Base-by-base conservation (phyloP, 116 monocot genomes). In the Papilionanthe hybrid region DNA sequence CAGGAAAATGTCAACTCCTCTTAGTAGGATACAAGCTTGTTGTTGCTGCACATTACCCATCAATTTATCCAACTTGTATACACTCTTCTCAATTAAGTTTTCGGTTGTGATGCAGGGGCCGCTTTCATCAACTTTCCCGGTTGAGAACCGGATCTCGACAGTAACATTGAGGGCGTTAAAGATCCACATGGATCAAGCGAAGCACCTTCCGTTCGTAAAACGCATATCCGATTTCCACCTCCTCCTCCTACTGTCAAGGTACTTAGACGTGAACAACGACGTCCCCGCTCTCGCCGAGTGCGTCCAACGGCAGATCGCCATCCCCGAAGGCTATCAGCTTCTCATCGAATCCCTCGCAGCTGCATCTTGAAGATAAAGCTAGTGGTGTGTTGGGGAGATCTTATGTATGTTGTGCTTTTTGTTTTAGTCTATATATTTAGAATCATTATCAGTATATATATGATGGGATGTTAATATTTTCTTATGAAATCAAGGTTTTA, bases 161-260 rank as follows among this genome's bases (percentile, higher is more conserved):
- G 86, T 87, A 57, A 86, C 91, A 63, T n/a, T 88, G 58, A 85
- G 77, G 72, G 91, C 91, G 1, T 47, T 97, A 63, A 94, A 87
- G 85, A 86, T 66, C 77, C 94, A 94, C 76, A 78, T 97, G 79
- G 89, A 92, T 32, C 79, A 78, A 42, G 75, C 87, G 0, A 97
- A 91, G 81, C 82, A 87, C 79, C 84, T 91, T 5, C 79, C 88
- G 0, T 94, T 92, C 77, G 91, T 91, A 25, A 94, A 94, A 77
- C 89, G 91, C 65, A 92, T 96, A 60, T 92, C 94, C 10, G 96
- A 94, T 74, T 96, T 96, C 68, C 96, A 94, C 81, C 65, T 94
- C 50, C 92, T 97, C 9, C 92, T 97, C 71, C 45, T 92, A 1
- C 83, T 97, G 15, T 73, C 86, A 1, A 82, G 68, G 78, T 89